A percentile compares a stretch with the other conserved stretches of the same genome.
phyloP scores from a whole-genome alignment of 1,284 basidiomycete species.

The Singerocomus inundabilis region DNA sequence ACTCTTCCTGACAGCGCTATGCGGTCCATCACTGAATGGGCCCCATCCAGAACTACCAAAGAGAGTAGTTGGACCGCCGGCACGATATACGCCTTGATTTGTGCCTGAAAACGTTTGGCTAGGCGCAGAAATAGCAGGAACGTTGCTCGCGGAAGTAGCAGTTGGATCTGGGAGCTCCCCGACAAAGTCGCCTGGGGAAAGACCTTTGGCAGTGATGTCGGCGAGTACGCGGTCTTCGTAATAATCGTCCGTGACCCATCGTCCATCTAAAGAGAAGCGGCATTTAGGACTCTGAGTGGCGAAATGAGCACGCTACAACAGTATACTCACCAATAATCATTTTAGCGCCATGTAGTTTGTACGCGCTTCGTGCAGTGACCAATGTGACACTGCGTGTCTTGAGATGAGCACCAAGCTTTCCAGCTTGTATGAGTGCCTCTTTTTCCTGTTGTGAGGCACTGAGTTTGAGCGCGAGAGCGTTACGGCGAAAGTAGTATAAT shows the following conservation, averaged over 20 bases:
- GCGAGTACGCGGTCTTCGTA: conserved; percentile 81
- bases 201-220: conserved; percentile 68
- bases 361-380: conserved; percentile 89
- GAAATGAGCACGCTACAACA: not conserved
- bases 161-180: conserved; percentile 78
- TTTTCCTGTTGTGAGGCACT: conserved; percentile 87
- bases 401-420: conserved; percentile 85
- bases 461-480: conserved; percentile 87
- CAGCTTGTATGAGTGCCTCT: conserved; percentile 84
- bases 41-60: conserved; percentile 81
- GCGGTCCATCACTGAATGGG: conserved; percentile 80
- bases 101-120: conserved; percentile 41
- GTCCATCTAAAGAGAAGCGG: conserved; percentile 60
- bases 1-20: conserved; percentile 76
- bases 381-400: conserved; percentile 92
- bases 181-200: conserved; percentile 73
- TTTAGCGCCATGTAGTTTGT: conserved; percentile 91
- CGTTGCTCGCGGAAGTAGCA: conserved; percentile 42
- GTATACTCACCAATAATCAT: conserved; percentile 72
- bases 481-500: conserved; percentile 93
- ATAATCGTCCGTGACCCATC: conserved; percentile 93
- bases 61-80: conserved; percentile 84
- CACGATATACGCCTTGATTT: conserved; percentile 66
- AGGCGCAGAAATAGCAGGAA: conserved; percentile 31
- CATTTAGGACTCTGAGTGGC: not conserved